A percentile compares a stretch with the other conserved stretches of the same genome.
Conservation (phyloP, 2,329 filamentous ascomycete species). For the Colletotrichum sp. region DNA sequence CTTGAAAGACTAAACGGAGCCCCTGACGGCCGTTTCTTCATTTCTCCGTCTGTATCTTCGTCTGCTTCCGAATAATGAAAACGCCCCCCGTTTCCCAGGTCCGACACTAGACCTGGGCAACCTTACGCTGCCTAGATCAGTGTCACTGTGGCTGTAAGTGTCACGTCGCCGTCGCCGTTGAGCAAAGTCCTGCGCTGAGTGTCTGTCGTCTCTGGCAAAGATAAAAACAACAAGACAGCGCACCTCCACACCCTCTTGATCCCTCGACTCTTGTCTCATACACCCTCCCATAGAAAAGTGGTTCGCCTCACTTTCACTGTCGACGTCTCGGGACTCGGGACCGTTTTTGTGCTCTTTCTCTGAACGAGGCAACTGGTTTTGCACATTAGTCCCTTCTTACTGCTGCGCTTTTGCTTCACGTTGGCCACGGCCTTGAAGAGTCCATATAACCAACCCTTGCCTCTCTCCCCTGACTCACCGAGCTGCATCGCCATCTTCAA, state of each 20-base stretch:
- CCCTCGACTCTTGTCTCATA: conserved; percentile 7
- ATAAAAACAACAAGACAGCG: background rate
- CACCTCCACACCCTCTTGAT: conserved; percentile 4
- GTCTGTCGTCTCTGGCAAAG: background rate
- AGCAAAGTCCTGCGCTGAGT: background rate
- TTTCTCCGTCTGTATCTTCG: background rate
- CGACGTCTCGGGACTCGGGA: background rate
- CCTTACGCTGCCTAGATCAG: background rate
- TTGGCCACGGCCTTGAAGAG: background rate
- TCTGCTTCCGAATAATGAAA: background rate
- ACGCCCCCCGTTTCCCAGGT: background rate
- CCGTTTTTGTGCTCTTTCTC: background rate
- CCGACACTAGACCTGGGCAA: background rate
- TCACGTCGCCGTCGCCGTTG: background rate
- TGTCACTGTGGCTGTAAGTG: background rate
- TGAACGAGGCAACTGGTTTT: background rate
- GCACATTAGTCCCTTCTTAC: background rate
- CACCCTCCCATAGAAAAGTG: background rate
- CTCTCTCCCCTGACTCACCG: background rate
- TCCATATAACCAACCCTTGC: background rate
- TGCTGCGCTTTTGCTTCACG: background rate
- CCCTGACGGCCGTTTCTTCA: background rate
- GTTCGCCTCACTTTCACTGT: conserved; percentile 16
- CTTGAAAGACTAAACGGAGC: background rate
- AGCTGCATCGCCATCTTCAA: background rate